Evolutionary conservation across 345 rosid genomes (phyloP), one percentile per base, ranked within the genome.

Genomic region (Populus nigra): DNA sequence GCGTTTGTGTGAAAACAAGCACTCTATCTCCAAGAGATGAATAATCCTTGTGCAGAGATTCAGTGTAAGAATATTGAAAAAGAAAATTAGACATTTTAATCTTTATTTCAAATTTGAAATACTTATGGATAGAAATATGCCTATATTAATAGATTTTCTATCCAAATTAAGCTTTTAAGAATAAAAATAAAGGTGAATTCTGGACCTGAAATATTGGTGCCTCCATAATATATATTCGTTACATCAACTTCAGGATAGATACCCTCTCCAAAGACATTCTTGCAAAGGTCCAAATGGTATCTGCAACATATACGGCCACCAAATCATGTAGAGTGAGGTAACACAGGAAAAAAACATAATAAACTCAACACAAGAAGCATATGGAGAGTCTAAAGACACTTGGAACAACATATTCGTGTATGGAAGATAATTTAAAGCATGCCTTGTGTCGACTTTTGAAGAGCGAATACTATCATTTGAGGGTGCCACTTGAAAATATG

Each of bases 401-500:
- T 17, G 23, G 5, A 35, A 29, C 39, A 66, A 77, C 31, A 4
- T 61, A 27, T 17, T 43, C 39, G 76, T 47, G 50, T 47, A 47
- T 13, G 11, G 50, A 3, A 47, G 50, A 47, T 47, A 47, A 57
- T 22, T 36, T 65, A 69, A 59, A 25, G 31, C 89, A 62, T 82
- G 86, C 98, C 86, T 80, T 77, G 91, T 81, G 81, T 93, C 90
- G 78, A 94, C 86, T 90, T 84, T 91, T 70, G 93, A 86, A 43
- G 97, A 94, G 78, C 97, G 97, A 68, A 94, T 68, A 68, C 94
- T 93, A 77, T 93, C 94, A 86, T 91, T 89, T 76, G 88, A 61
- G 39, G 97, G 97, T 38, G 98, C 97, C 80, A 93, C 97, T 78
- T 94, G 97, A 74, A 93, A 94, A 83, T 88, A 94, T 13, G 95